Evolutionary conservation across 306 rosid genomes (phyloP).

Genomic region (Acacia crassicarpa): DNA sequence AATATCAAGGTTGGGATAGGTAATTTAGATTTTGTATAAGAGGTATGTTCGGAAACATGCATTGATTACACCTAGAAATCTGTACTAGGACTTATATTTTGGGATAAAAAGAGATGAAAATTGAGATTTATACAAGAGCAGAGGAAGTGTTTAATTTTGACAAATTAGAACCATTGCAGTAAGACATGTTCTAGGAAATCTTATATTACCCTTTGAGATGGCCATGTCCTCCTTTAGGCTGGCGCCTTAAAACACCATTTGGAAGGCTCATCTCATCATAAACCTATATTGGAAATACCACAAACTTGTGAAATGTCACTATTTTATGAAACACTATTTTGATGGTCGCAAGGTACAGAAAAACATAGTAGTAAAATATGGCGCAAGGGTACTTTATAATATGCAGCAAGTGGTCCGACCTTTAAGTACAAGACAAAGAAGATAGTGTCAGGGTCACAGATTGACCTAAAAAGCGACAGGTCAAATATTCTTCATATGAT

Average conservation of each 20-base stretch:
- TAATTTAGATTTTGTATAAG: not conserved
- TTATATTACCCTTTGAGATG: conserved; percentile 86
- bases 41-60: not conserved
- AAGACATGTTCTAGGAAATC: conserved; percentile 19
- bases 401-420: conserved; percentile 96
- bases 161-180: not conserved
- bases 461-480: not conserved
- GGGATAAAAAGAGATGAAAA: no score
- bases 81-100: no score
- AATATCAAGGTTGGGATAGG: not conserved
- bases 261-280: conserved; percentile 97
- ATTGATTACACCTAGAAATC: not conserved
- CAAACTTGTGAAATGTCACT: conserved; percentile 4
- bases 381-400: conserved; percentile 85
- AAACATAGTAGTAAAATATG: conserved; percentile 73
- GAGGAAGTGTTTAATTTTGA: no score
- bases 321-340: not conserved
- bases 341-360: conserved; percentile 13
- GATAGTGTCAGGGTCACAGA: conserved; percentile 21
- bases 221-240: conserved; percentile 92
- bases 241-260: conserved; percentile 82
- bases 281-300: conserved; percentile 44
- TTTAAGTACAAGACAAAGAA: conserved; percentile 32
- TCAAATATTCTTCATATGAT: not conserved
- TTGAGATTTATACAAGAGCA: no score